Conservation (phyloP, 1,284 basidiomycete genomes). For the Mycosarcoma maydis region DNA sequence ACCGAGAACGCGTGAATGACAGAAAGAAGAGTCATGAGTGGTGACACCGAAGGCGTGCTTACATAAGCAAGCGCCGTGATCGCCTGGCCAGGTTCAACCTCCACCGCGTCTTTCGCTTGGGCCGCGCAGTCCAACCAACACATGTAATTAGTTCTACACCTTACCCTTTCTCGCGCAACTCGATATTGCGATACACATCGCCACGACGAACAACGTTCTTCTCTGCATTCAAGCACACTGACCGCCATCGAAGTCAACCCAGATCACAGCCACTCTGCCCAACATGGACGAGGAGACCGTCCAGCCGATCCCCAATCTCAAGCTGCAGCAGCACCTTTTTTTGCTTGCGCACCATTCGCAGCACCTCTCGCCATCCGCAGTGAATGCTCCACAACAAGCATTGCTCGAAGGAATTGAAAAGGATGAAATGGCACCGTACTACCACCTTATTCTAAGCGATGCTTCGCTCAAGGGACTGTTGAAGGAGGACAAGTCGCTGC, state of each 20-base stretch:
- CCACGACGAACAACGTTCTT: neutral
- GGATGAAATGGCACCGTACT: conserved; percentile 72
- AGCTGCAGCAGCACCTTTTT: conserved; percentile 65
- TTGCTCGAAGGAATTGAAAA: conserved; percentile 81
- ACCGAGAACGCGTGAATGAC: neutral
- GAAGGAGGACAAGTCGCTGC: conserved; percentile 72
- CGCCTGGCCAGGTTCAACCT: conserved; percentile 25
- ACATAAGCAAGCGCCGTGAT: conserved; percentile 37
- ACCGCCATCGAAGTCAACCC: neutral
- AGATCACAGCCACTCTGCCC: neutral
- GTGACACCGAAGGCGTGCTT: conserved; percentile 8
- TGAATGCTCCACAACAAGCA: conserved; percentile 73
- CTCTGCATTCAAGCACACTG: neutral
- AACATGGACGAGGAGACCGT: conserved; percentile 62
- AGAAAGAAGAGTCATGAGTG: neutral
- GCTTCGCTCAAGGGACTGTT: conserved; percentile 63
- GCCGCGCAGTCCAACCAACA: conserved; percentile 46
- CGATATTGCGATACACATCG: neutral
- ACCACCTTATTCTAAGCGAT: conserved; percentile 55
- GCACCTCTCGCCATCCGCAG: conserved; percentile 12
- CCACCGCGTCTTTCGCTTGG: conserved; percentile 40
- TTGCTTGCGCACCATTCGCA: conserved; percentile 52
- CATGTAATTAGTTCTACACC: neutral
- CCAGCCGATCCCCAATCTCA: conserved; percentile 63
- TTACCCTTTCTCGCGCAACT: neutral